Percentiles rank a stretch among this genome's conserved stretches.
Evolutionary conservation across 192 early-diverging fungal species (phyloP).

Genomic region (Haplosporangium gracile): DNA sequence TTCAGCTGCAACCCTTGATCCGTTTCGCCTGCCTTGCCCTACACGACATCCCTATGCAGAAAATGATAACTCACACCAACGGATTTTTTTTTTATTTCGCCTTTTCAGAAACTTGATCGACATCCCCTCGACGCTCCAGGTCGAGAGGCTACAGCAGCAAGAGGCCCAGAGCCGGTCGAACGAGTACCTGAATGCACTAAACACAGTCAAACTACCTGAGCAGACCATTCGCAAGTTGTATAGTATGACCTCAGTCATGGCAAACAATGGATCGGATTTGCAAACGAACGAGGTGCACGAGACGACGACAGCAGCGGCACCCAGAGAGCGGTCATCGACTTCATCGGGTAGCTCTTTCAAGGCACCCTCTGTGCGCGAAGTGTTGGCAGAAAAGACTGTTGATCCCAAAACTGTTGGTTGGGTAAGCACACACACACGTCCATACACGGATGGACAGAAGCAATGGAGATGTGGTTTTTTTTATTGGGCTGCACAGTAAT

Average conservation of each 20-base stretch:
- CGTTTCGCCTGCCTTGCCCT: neutral
- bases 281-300: conserved; percentile 18
- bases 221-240: conserved; percentile 43
- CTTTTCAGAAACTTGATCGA: conserved; percentile 45
- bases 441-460: neutral
- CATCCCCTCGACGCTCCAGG: conserved; percentile 49
- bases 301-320: neutral
- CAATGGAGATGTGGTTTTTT: neutral
- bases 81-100: neutral
- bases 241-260: conserved; percentile 48
- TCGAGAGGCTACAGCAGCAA: conserved; percentile 50
- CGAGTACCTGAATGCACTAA: conserved; percentile 43
- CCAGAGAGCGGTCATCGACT: conserved; percentile 13
- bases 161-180: conserved; percentile 45
- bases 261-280: conserved; percentile 1
- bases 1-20: conserved; percentile 3
- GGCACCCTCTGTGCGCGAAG: conserved; percentile 51
- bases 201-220: conserved; percentile 49
- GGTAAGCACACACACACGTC: conserved; percentile 18
- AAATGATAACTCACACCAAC: neutral
- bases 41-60: neutral
- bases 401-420: conserved; percentile 46
- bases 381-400: conserved; percentile 49
- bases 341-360: conserved; percentile 47
- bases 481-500: neutral